Evolutionary conservation across 2,329 filamentous ascomycete species (phyloP), one percentile per base, ranked within the genome.

Genomic region (Coniochaeta prunicola): DNA sequence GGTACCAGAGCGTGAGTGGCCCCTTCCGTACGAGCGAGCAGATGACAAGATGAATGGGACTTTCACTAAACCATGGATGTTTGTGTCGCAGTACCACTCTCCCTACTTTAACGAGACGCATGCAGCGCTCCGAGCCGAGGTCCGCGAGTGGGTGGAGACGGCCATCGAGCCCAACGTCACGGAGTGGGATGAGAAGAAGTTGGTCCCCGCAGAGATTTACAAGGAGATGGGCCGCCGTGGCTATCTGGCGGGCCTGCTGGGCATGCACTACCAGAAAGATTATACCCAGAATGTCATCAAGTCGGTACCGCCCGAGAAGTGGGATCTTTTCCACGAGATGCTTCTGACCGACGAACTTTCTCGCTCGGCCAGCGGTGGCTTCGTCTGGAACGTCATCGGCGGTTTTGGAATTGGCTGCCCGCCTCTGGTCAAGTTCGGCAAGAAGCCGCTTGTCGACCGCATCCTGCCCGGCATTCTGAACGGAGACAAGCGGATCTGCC

Each of bases 291-390:
- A 88, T 70, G 78, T 81, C 6, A 84, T 97, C 67, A 85, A 89
- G 76, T 88, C 86, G 55, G 94, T 99, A 13, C 75, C 88, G 0
- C 79, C 90, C 0, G 91, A 97, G 76, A 88, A 94, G 72, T 99
- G 93, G 93, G 94, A 99, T 77, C 84, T 96, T 50, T 99, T 97
- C 86, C 94, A 99, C 76, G 94, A 99, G 81, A 83, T 97, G 84
- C 82, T 97, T 50, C 72, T 99, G 60, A 97, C 93, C 1, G 94
- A 99, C 67, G 94, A 99, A 81, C 78, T 99, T 50, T 96, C 91
- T 40, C 90, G 94, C 58, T 80, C 86, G 56, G 94, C 88, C 59
- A 96, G 90, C 54, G 94, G 94, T 68, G 94, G 94, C 60, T 89
- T 97, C 63, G 92, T 97, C 24, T 97, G 94, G 94, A 96, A 96